phyloP scores from a whole-genome alignment of 2,329 filamentous ascomycete genomes.

The Microcera coccophila region DNA sequence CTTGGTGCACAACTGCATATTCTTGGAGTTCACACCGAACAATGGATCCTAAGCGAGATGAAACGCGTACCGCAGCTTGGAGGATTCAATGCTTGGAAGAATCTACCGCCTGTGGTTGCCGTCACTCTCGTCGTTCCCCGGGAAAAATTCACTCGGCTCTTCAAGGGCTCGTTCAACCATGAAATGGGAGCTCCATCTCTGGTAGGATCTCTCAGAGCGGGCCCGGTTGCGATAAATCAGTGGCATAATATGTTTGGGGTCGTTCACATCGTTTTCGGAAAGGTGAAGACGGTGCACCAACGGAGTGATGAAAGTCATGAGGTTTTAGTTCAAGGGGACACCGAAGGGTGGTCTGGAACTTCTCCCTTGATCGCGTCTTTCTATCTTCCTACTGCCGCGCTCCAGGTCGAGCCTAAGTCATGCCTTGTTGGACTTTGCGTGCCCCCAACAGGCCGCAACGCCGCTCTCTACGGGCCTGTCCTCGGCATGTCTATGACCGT shows the following conservation, averaged over 20 bases:
- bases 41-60: constrained; percentile 26
- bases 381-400: constrained; percentile 34
- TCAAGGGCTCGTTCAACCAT: constrained; percentile 11
- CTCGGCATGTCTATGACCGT: constrained; percentile 29
- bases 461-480: constrained; percentile 19
- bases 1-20: constrained; percentile 35
- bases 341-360: constrained; percentile 34
- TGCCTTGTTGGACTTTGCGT: constrained; percentile 33
- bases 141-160: constrained; percentile 25
- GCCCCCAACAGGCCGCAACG: constrained; percentile 21
- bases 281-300: constrained; percentile 23
- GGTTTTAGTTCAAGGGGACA: constrained; percentile 33
- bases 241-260: constrained; percentile 38
- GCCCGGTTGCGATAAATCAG: constrained; percentile 15
- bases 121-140: constrained; percentile 37
- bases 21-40: constrained; percentile 31
- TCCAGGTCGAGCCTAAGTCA: constrained; percentile 33
- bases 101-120: constrained; percentile 34
- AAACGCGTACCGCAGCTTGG: constrained; percentile 18
- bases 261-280: constrained; percentile 42
- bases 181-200: constrained; percentile 27
- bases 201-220: constrained; percentile 28
- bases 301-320: constrained; percentile 30
- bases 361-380: constrained; percentile 41
- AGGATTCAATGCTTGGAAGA: constrained; percentile 35